Conservation (phyloP, 768 basidiomycete species). For the Mycena galericulata region DNA sequence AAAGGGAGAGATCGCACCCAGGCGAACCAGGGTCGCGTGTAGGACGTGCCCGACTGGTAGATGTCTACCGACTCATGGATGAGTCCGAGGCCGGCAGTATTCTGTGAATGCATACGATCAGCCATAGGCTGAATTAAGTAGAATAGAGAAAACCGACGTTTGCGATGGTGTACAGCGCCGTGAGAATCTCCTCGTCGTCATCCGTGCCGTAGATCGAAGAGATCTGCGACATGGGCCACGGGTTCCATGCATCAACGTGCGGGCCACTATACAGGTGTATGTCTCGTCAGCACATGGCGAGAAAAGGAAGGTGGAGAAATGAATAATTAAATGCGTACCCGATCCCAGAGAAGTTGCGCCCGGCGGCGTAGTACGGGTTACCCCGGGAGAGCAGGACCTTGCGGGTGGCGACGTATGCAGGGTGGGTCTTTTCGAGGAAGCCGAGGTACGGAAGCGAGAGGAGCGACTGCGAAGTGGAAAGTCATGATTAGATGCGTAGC, state of each 20-base stretch:
- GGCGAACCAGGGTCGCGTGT: conserved; percentile 25
- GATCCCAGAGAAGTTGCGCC: conserved; percentile 73
- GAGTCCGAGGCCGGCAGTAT: conserved; percentile 29
- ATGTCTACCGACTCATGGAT: conserved; percentile 30
- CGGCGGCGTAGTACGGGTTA: conserved; percentile 79
- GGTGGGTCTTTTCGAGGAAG: conserved; percentile 71
- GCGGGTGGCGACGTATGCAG: conserved; percentile 73
- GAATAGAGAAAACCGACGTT: conserved; percentile 62
- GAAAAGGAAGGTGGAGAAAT: too few species aligned
- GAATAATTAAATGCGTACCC: conserved; percentile 59
- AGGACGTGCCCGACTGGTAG: conserved; percentile 16
- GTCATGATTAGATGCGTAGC: too few species aligned
- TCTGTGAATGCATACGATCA: conserved; percentile 19
- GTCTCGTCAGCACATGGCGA: too few species aligned
- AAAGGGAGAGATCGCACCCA: conserved; percentile 9
- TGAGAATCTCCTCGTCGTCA: conserved; percentile 74
- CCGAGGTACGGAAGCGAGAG: conserved; percentile 84
- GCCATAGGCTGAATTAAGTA: neutral
- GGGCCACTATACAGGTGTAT: conserved; percentile 65
- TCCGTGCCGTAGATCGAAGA: conserved; percentile 81
- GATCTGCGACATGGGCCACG: conserved; percentile 89
- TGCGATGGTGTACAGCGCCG: conserved; percentile 71
- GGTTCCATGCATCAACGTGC: conserved; percentile 78
- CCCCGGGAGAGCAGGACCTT: conserved; percentile 67
- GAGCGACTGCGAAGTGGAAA: conserved; percentile 67